phyloP scores from a whole-genome alignment of 2,329 filamentous ascomycete genomes.

The Davidsoniella eucalypti region DNA sequence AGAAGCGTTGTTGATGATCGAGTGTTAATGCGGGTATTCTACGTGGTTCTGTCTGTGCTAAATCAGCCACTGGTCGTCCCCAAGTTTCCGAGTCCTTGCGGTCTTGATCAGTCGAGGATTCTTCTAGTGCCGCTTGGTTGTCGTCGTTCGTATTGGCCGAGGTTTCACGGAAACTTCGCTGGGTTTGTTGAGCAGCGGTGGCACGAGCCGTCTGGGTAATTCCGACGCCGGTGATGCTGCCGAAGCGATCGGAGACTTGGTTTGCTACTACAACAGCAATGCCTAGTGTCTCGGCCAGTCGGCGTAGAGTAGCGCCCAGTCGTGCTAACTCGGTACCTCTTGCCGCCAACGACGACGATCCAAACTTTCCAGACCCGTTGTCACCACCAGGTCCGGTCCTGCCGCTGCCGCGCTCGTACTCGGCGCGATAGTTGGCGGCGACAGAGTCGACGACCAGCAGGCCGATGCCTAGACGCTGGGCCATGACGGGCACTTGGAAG shows the following conservation, averaged over 20 bases:
- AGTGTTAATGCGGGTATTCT: slow-evolving; percentile 46
- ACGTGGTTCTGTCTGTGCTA: slow-evolving; percentile 20
- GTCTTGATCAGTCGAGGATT: slow-evolving; percentile 20
- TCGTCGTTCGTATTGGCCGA: slow-evolving; percentile 18
- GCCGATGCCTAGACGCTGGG: slow-evolving; percentile 59
- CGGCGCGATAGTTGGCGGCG: slow-evolving; percentile 86
- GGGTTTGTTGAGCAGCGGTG: too few species aligned
- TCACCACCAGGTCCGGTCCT: slow-evolving; percentile 16
- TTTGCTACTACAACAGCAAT: slow-evolving; percentile 86
- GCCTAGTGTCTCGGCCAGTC: slow-evolving; percentile 55
- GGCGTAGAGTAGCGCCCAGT: slow-evolving; percentile 58
- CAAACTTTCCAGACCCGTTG: too few species aligned
- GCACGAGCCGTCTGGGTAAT: slow-evolving; percentile 2
- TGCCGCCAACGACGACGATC: slow-evolving; percentile 37
- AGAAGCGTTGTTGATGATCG: slow-evolving; percentile 85
- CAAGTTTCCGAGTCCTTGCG: slow-evolving; percentile 22
- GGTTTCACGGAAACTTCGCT: background rate
- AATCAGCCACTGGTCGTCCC: slow-evolving; percentile 15
- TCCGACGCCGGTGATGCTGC: slow-evolving; percentile 16
- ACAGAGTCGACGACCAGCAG: slow-evolving; percentile 81
- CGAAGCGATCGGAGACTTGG: slow-evolving; percentile 82
- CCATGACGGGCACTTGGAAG: slow-evolving; percentile 79
- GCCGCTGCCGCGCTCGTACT: slow-evolving; percentile 44
- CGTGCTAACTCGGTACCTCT: slow-evolving; percentile 62
- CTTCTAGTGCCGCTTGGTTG: background rate